A percentile compares a stretch with the other conserved stretches of the same genome.
Conservation (phyloP, 2,329 filamentous ascomycete genomes). For the Fusarium dlaminii region DNA sequence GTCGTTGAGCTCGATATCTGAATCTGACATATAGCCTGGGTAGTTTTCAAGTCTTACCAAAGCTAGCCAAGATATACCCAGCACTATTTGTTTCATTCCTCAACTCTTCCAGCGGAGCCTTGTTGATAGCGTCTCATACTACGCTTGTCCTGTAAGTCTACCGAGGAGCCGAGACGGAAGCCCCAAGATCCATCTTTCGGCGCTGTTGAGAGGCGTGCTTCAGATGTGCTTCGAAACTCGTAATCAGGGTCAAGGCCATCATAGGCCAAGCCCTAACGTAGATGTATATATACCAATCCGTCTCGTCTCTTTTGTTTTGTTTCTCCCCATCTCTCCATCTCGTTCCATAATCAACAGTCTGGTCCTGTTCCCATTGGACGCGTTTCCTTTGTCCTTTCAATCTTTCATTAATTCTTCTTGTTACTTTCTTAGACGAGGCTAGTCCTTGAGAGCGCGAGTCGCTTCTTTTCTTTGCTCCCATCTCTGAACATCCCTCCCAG, state of each 20-base stretch:
- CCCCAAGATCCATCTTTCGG: constrained; percentile 32
- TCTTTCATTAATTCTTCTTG: constrained; percentile 32
- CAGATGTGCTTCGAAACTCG: constrained; percentile 39
- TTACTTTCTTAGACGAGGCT: constrained; percentile 41
- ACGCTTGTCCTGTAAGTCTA: constrained; percentile 18
- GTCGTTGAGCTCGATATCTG: neutral
- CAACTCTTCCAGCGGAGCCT: constrained; percentile 10
- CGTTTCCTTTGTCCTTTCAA: constrained; percentile 42
- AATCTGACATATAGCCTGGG: constrained; percentile 15
- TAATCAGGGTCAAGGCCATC: constrained; percentile 4
- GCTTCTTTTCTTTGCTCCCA: constrained; percentile 29
- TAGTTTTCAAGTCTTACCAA: constrained; percentile 10
- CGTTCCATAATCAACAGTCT: constrained; percentile 41
- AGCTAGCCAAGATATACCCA: constrained; percentile 17
- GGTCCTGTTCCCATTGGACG: constrained; percentile 32
- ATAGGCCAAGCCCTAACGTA: neutral
- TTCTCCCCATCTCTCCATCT: constrained; percentile 27
- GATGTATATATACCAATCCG: constrained; percentile 47
- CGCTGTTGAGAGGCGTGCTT: constrained; percentile 30
- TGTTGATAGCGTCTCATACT: constrained; percentile 29
- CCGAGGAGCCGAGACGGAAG: constrained; percentile 36
- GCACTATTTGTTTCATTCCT: constrained; percentile 28
- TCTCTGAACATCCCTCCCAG: constrained; percentile 7
- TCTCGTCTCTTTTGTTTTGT: constrained; percentile 38
- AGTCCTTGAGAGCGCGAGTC: constrained; percentile 47